phyloP scores from a whole-genome alignment of 345 rosid genomes.

The Cardamine resedifolia region DNA sequence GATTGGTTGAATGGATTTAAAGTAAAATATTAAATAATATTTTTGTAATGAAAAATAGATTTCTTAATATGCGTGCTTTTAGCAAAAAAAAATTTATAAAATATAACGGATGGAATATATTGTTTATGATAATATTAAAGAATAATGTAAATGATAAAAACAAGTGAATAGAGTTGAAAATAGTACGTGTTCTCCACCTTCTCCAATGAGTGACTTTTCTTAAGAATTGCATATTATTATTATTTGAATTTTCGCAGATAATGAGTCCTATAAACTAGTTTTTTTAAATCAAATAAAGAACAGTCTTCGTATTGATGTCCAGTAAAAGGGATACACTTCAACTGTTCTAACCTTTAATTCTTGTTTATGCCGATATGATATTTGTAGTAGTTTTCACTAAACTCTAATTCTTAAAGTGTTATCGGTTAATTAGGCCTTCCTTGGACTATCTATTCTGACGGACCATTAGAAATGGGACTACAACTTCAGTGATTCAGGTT shows the following conservation, averaged over 20 bases:
- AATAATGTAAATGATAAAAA: background rate
- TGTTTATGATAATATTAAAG: background rate
- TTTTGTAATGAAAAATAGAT: no score
- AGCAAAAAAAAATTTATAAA: no score
- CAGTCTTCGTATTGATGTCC: background rate
- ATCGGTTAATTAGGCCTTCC: background rate
- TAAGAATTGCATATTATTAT: background rate
- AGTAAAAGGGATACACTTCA: slow-evolving; percentile 16
- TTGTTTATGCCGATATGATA: slow-evolving; percentile 26
- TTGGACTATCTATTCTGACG: no score
- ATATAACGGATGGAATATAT: no score
- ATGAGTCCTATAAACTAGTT: background rate
- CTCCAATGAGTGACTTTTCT: background rate
- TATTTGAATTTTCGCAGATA: background rate
- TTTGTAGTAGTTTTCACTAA: background rate
- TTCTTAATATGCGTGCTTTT: no score
- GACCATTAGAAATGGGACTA: no score
- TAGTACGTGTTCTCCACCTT: slow-evolving; percentile 28
- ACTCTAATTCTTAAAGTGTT: background rate
- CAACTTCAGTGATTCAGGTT: no score
- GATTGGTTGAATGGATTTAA: no score
- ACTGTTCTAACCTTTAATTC: slow-evolving; percentile 13
- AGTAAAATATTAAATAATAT: no score
- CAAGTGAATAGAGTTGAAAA: slow-evolving; percentile 27
- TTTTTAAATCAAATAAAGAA: background rate